Conservation (phyloP, 1,284 basidiomycete species). For the Athelia psychrophila region DNA sequence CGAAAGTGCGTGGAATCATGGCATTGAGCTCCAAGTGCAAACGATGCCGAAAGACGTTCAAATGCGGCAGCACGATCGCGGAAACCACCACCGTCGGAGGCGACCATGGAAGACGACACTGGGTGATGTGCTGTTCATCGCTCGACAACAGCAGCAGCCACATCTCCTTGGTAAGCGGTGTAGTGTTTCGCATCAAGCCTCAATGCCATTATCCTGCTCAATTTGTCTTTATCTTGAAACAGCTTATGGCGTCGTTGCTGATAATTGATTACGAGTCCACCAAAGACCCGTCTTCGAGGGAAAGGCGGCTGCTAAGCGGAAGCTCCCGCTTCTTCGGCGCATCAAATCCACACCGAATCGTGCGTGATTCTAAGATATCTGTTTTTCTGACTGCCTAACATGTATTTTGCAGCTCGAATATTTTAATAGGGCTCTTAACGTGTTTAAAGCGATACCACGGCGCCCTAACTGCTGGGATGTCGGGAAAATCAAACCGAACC, state of each 20-base stretch:
- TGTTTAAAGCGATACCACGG: constrained; percentile 59
- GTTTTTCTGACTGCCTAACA: constrained; percentile 36
- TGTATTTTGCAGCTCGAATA: constrained; percentile 48
- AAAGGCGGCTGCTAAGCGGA: background rate
- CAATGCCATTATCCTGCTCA: no score
- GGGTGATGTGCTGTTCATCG: constrained; percentile 3
- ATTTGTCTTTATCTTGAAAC: no score
- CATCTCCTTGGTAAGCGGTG: no score
- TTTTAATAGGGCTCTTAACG: constrained; percentile 73
- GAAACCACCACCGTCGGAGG: constrained; percentile 20
- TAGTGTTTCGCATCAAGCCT: no score
- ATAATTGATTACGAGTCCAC: background rate
- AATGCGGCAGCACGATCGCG: no score
- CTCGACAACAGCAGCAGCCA: no score
- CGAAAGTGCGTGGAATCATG: constrained; percentile 16
- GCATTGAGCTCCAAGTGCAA: constrained; percentile 41
- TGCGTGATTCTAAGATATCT: constrained; percentile 33
- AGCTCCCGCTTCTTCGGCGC: constrained; percentile 27
- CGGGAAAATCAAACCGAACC: no score
- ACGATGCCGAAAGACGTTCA: constrained; percentile 46
- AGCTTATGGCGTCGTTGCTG: background rate
- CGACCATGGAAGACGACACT: constrained; percentile 17
- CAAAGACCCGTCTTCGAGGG: no score
- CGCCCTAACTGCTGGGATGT: no score
- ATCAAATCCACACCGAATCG: constrained; percentile 40